A percentile compares a stretch with the other conserved stretches of the same genome.
phyloP scores from a whole-genome alignment of 768 basidiomycete species.

The Suillus brevipes region DNA sequence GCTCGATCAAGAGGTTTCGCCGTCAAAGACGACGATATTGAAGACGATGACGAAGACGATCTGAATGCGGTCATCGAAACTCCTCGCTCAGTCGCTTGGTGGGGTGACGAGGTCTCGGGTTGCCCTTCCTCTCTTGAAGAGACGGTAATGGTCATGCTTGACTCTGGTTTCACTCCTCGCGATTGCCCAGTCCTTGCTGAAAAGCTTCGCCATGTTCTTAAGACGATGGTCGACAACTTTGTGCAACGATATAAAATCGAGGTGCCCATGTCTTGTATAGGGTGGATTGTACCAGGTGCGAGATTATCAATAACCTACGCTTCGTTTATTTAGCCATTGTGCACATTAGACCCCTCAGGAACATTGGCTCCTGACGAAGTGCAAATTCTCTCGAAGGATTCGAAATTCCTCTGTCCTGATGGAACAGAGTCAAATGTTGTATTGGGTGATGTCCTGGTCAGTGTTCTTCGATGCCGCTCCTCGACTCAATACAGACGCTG shows the following conservation, averaged over 20 bases:
- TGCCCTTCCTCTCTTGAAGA: conserved; percentile 63
- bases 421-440: conserved; percentile 50
- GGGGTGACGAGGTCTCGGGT: conserved; percentile 63
- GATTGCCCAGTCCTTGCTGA: conserved; percentile 49
- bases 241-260: conserved; percentile 47
- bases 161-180: conserved; percentile 57
- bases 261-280: conserved; percentile 59
- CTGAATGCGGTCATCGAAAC: conserved; percentile 23
- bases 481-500: neutral
- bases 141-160: conserved; percentile 55
- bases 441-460: conserved; percentile 57
- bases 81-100: conserved; percentile 62
- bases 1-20: conserved; percentile 48
- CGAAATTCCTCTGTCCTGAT: conserved; percentile 41
- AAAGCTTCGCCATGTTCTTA: conserved; percentile 53
- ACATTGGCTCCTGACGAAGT: conserved; percentile 56
- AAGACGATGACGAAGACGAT: conserved; percentile 40
- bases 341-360: conserved; percentile 48
- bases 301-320: neutral
- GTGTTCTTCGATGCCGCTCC: conserved; percentile 7
- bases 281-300: conserved; percentile 60
- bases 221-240: conserved; percentile 42
- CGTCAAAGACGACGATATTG: conserved; percentile 38
- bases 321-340: neutral
- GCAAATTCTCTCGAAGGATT: conserved; percentile 51